Base-by-base conservation (phyloP, 768 basidiomycete genomes). In the Cubamyces sp. region DNA sequence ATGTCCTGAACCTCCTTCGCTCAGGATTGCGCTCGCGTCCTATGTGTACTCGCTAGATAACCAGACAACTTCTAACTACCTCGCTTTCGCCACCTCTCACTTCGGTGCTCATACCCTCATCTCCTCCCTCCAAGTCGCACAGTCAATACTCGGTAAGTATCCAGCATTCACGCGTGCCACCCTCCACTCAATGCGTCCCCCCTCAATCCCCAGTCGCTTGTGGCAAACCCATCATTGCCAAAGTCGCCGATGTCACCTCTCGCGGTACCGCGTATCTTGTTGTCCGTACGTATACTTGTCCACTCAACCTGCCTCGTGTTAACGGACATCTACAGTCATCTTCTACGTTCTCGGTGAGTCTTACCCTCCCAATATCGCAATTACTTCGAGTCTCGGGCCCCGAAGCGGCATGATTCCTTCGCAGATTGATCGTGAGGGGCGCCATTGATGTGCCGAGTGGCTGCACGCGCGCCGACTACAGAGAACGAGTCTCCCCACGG, bases 21-120 rank as follows among this genome's bases (percentile, higher is more conserved):
- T 18, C 47, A 70, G 69, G 15, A 64, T 91, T 59, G 88, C 79
- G 15, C 81, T 90, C 0, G 87, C 88, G 0, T 83, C 88, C 1
- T 92, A 90, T 71, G 86, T 91, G 59, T 92, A 91, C 72, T 89
- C 89, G 0, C 78, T 92, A 30, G 90, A 91, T 62, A 79, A 82
- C 21, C 81, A 83, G 18, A 91, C 90, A 7, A 91, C 90, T 1
- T 87, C 77, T 66, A 81, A 79, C 55, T 91, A 90, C 72, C 65
- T 69, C 51, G 62, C 67, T 42, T 68, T 68, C 43, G 70, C 70
- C 16, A 66, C 70, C 21, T 71, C 70, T n/a, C 37, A 69, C 45
- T 71, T 71, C 28, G 65, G 59, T 18, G 57, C 66, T 14, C 70
- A 71, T 60, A 64, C 60, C 42, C 59, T 71, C 30, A 68, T 71